Evolutionary conservation across 331 rosid genomes (phyloP).

Genomic region (Arachis monticola): DNA sequence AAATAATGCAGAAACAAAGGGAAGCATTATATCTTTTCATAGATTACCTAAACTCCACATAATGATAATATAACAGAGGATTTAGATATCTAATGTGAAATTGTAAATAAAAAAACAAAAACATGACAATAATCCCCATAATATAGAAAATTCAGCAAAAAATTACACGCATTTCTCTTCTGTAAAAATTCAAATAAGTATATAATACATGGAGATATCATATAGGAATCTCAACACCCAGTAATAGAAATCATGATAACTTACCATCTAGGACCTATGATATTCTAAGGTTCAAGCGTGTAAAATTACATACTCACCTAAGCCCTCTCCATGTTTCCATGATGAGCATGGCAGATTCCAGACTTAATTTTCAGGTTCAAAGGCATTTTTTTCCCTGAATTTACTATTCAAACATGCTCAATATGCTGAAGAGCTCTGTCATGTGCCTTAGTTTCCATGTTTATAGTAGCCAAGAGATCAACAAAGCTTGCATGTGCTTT

Average conservation of each 20-base stretch:
- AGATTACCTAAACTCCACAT: neutral
- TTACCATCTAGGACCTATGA: neutral
- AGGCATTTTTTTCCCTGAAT: constrained; percentile 57
- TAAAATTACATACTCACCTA: constrained; percentile 53
- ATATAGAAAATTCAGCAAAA: constrained; percentile 2
- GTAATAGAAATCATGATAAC: neutral
- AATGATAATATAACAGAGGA: neutral
- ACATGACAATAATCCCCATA: constrained; percentile 8
- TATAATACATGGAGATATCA: constrained; percentile 14
- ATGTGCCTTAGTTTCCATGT: constrained; percentile 68
- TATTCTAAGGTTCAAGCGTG: constrained; percentile 21
- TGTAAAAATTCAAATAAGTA: neutral
- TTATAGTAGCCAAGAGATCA: constrained; percentile 66
- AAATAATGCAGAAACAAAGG: constrained; percentile 30
- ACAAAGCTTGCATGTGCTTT: constrained; percentile 63
- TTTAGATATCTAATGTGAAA: neutral
- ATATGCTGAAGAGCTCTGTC: constrained; percentile 69
- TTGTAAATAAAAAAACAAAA: neutral
- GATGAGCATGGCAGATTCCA: constrained; percentile 78
- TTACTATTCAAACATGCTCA: constrained; percentile 50
- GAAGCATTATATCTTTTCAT: constrained; percentile 5
- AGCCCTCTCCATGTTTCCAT: constrained; percentile 69
- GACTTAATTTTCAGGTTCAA: constrained; percentile 66
- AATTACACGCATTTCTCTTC: neutral
- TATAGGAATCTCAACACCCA: constrained; percentile 15